Percentiles rank a stretch among this genome's conserved stretches.
phyloP scores from a whole-genome alignment of 805 yeast species.

The Kuraishia hungarica region DNA sequence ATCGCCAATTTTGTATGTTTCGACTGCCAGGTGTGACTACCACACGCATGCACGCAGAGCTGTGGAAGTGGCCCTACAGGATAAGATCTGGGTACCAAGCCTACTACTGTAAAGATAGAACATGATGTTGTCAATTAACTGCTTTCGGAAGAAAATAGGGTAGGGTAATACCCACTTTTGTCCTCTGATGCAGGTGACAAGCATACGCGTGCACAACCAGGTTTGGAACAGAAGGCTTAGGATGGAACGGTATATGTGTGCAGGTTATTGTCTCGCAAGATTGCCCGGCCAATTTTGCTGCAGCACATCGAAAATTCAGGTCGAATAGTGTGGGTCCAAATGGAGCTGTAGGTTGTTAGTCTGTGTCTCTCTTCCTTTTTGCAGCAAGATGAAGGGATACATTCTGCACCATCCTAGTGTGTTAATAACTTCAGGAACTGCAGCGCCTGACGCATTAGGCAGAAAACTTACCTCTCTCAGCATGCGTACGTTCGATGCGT shows the following conservation, averaged over 20 bases:
- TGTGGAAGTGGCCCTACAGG: background rate
- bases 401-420: background rate
- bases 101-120: background rate
- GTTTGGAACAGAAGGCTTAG: background rate
- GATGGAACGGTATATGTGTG: background rate
- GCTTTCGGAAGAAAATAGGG: background rate
- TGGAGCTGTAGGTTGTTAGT: too few relatives aligned
- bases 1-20: background rate
- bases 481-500: background rate
- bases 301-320: too few relatives aligned
- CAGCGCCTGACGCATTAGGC: background rate
- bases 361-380: too few relatives aligned
- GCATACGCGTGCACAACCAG: background rate
- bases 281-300: too few relatives aligned
- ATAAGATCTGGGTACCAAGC: background rate
- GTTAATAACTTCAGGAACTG: background rate
- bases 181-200: background rate
- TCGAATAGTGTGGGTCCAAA: too few relatives aligned
- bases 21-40: background rate
- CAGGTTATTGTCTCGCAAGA: background rate
- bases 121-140: background rate
- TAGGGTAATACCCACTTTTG: background rate
- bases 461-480: background rate
- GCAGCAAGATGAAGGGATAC: too few relatives aligned
- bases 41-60: background rate